Evolutionary conservation across 192 early-diverging fungal species (phyloP).

Genomic region (Coemansia sp.): DNA sequence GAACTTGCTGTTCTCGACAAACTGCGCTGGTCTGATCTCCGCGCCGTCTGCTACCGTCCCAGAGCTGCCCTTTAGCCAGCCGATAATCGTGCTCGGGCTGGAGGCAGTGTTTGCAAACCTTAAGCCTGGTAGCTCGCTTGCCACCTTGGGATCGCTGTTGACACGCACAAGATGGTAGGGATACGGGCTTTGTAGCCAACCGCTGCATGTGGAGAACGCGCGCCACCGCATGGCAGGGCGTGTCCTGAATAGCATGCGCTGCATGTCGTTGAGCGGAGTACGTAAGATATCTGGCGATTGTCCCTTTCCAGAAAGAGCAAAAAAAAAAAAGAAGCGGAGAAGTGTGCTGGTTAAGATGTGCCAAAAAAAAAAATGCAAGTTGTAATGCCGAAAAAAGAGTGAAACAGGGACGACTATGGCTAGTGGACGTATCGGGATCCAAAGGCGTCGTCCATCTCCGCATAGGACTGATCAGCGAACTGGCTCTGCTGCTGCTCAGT

Average conservation of each 20-base stretch:
- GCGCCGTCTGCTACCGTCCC: conserved; percentile 3
- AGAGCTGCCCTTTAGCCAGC: conserved; percentile 26
- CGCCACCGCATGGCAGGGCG: conserved; percentile 6
- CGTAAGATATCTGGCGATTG: neutral
- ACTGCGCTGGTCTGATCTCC: conserved; percentile 28
- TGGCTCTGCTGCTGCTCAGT: conserved; percentile 22
- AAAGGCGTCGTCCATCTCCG: conserved; percentile 26
- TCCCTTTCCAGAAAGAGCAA: neutral
- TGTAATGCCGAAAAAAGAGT: neutral
- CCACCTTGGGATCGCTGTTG: neutral
- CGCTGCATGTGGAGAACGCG: conserved; percentile 9
- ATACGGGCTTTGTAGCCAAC: conserved; percentile 10
- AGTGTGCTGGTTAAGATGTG: neutral
- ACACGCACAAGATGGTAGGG: conserved; percentile 31
- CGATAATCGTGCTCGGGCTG: conserved; percentile 22
- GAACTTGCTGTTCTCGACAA: conserved; percentile 45
- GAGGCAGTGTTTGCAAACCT: conserved; percentile 3
- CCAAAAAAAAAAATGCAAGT: neutral
- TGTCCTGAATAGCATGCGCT: neutral
- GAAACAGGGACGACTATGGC: neutral
- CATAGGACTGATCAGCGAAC: conserved; percentile 32
- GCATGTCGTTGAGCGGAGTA: neutral
- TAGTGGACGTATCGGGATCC: conserved; percentile 12
- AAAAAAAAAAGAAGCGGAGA: neutral
- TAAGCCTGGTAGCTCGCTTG: neutral